Evolutionary conservation across 768 basidiomycete species (phyloP).

Genomic region (Coprinopsis sp.): DNA sequence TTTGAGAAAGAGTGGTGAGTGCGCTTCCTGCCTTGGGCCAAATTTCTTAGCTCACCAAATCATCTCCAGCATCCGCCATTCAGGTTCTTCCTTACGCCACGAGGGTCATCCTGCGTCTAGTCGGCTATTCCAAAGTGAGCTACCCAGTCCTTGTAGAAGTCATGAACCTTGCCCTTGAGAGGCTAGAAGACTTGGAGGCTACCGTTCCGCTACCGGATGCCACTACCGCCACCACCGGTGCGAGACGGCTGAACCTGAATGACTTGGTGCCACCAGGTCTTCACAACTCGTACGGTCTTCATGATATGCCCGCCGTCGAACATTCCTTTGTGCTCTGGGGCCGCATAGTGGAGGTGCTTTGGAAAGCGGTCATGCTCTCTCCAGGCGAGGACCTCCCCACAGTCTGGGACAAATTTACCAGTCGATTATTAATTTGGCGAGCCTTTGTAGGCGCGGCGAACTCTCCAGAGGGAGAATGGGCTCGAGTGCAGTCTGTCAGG

Average conservation of each 20-base stretch:
- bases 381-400: slow-evolving; percentile 14
- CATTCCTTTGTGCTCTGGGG: slow-evolving; percentile 44
- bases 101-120: neutral
- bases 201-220: neutral
- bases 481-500: slow-evolving; percentile 27
- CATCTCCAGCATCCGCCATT: neutral
- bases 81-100: neutral
- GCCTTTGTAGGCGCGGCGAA: slow-evolving; percentile 35
- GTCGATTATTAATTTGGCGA: slow-evolving; percentile 55
- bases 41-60: slow-evolving; percentile 5
- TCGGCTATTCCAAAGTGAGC: neutral
- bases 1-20: slow-evolving; percentile 28
- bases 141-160: neutral
- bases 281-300: slow-evolving; percentile 31
- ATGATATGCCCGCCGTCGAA: slow-evolving; percentile 24
- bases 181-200: slow-evolving; percentile 2
- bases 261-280: slow-evolving; percentile 23
- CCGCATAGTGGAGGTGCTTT: slow-evolving; percentile 47
- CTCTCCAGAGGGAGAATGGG: slow-evolving; percentile 50
- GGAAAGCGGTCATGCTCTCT: slow-evolving; percentile 46
- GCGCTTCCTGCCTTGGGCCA: neutral
- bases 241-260: slow-evolving; percentile 2
- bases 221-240: neutral
- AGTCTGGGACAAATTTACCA: slow-evolving; percentile 51
- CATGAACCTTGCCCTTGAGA: neutral